Conservation (phyloP, 202 grass and related monocot species). For the Setaria viridis region DNA sequence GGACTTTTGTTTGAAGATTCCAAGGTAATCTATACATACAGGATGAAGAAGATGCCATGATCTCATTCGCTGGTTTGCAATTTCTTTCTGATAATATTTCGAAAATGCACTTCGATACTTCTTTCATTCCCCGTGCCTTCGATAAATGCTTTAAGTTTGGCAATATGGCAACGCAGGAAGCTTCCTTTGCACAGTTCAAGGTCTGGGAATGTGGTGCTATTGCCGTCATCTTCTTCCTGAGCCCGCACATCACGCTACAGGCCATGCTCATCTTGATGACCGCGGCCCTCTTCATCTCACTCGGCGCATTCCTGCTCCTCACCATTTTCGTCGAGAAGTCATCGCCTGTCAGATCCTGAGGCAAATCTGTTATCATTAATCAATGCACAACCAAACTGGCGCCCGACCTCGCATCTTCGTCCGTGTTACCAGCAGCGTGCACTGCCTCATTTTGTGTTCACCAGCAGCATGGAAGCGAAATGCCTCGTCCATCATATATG, state of each 20-base stretch:
- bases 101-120: conserved; percentile 27
- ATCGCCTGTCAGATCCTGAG: conserved; percentile 45
- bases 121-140: conserved; percentile 31
- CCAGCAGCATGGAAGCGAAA: background rate
- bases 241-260: conserved; percentile 74
- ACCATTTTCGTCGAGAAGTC: conserved; percentile 52
- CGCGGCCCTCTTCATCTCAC: conserved; percentile 48
- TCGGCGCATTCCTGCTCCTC: conserved; percentile 68
- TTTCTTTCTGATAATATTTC: conserved; percentile 47
- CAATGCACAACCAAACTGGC: background rate
- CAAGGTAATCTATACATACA: conserved; percentile 60
- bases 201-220: conserved; percentile 84
- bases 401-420: background rate
- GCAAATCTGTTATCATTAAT: background rate
- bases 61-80: background rate
- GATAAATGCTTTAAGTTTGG: conserved; percentile 31
- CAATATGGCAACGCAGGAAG: conserved; percentile 63
- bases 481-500: background rate
- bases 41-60: background rate
- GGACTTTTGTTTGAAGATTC: conserved; percentile 81
- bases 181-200: conserved; percentile 85
- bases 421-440: background rate
- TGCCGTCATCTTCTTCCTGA: conserved; percentile 80
- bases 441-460: conserved; percentile 3
- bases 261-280: conserved; percentile 75